A percentile compares a stretch with the other conserved stretches of the same genome.
phyloP scores from a whole-genome alignment of 257 asterid species.

The Anisodus tanguticus region DNA sequence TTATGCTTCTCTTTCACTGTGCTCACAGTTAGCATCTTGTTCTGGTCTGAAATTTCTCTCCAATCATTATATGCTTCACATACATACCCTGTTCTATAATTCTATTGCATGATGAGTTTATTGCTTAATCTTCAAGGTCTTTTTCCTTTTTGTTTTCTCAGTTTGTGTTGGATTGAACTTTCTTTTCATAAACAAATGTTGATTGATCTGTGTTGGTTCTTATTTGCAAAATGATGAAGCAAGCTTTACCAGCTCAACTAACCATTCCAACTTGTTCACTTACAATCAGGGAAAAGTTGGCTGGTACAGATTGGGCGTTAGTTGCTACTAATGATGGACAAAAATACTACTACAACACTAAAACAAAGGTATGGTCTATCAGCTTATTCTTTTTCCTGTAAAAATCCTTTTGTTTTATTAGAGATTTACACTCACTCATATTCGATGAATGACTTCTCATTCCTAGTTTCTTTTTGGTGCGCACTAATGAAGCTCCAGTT shows the following conservation, averaged over 20 bases:
- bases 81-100: not conserved
- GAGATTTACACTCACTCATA: not conserved
- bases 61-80: not conserved
- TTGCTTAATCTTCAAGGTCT: not conserved
- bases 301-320: constrained; percentile 86
- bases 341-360: constrained; percentile 76
- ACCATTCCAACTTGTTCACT: constrained; percentile 18
- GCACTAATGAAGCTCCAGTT: not conserved
- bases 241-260: constrained; percentile 10
- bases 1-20: not conserved
- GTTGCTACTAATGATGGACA: constrained; percentile 91
- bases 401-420: not conserved
- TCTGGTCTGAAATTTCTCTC: constrained; percentile 19
- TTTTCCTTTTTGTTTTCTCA: not conserved
- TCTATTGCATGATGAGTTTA: constrained; percentile 13
- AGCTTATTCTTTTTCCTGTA: constrained; percentile 24
- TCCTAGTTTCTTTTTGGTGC: not conserved
- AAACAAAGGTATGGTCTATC: constrained; percentile 63
- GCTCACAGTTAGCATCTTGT: not conserved
- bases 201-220: not conserved
- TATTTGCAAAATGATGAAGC: constrained; percentile 1
- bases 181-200: constrained; percentile 13
- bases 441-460: not conserved
- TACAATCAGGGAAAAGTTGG: constrained; percentile 75
- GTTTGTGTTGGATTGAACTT: not conserved